phyloP scores from a whole-genome alignment of 306 rosid species.

The Trifolium repens region DNA sequence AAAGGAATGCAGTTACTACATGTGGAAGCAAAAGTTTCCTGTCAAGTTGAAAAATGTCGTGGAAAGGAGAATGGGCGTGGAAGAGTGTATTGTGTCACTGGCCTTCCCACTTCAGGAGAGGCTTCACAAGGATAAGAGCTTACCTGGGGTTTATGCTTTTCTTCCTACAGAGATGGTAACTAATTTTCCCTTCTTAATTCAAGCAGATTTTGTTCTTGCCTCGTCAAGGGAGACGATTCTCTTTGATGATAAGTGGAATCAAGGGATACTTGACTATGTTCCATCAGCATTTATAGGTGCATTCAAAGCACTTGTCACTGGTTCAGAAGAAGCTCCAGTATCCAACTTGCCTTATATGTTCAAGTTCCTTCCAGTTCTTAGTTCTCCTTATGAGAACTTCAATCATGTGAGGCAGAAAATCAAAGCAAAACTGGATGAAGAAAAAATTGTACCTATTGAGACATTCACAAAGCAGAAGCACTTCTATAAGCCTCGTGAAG shows the following conservation, averaged over 20 bases:
- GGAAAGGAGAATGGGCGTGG: constrained; percentile 25
- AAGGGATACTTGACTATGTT: constrained; percentile 72
- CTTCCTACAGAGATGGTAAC: constrained; percentile 59
- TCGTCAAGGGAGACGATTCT: constrained; percentile 79
- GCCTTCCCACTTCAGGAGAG: constrained; percentile 54
- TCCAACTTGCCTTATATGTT: constrained; percentile 56
- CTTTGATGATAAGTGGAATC: constrained; percentile 73
- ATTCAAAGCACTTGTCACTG: constrained; percentile 53
- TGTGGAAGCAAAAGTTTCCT: constrained; percentile 26
- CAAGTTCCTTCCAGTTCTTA: constrained; percentile 56
- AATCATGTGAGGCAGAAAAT: constrained; percentile 63
- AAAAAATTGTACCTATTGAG: constrained; percentile 68
- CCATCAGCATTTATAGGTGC: constrained; percentile 68
- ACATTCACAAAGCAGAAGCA: constrained; percentile 56
- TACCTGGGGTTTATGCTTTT: constrained; percentile 69
- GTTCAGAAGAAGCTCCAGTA: constrained; percentile 43
- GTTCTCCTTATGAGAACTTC: constrained; percentile 48
- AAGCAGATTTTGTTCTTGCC: constrained; percentile 72
- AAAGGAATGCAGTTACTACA: constrained; percentile 25
- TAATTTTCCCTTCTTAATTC: constrained; percentile 77
- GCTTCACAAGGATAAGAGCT: constrained; percentile 48
- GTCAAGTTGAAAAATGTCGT: constrained; percentile 9
- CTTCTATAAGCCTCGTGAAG: constrained; percentile 67
- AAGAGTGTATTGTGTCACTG: constrained; percentile 23
- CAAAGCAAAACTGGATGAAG: constrained; percentile 46